Evolutionary conservation across 371 early-diverging fungal species (phyloP), one percentile per base, ranked within the genome.

Genomic region (Mucor racemosus): DNA sequence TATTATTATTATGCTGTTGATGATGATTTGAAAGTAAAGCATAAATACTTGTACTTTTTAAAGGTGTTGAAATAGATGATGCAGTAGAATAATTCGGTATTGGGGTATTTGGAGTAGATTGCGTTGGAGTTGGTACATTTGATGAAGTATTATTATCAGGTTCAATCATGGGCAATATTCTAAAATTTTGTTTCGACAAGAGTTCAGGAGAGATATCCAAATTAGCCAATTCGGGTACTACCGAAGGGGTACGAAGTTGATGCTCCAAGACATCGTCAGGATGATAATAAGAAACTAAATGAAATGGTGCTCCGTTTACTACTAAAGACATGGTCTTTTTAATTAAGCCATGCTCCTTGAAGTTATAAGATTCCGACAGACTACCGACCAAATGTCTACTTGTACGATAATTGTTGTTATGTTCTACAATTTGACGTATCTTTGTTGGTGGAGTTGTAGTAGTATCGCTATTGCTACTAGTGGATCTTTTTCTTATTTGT

Each of bases 251-350:
- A 2, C 74, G 74, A 14, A 89, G 70, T 15, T 74, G 78, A 15
- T 80, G 66, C 7, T 75, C 71, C 8, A 87, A 66, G 2, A 92
- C 89, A 69, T 93, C 92, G 15, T 90, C 88, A 67, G 89, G 89
- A 46, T 86, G 85, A 73, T 94, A 94, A 70, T 95, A 95, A 66
- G 91, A 92, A 53, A 95, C 91, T 62, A 95, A 75, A 62, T 94
- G 95, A 64, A 92, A 90, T 57, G 85, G 82, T 35, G 84, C 81
- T 39, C 91, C 91, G 69, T 93, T 88, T 39, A 87, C 79, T 53
- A 89, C 86, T 42, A 94, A 84, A 21, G 92, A 92, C 75, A 94
- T 84, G 6, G 95, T 90, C 77, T 93, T 93, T 71, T 95, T 95
- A 60, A 94, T 91, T n/a, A 95, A 76, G 0, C 95, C 95, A 60